These are phyloP conservation scores for Ormosia semicastrata DNA, from an alignment of 306 rosid genomes.

Conservation along the genomic window DNA sequence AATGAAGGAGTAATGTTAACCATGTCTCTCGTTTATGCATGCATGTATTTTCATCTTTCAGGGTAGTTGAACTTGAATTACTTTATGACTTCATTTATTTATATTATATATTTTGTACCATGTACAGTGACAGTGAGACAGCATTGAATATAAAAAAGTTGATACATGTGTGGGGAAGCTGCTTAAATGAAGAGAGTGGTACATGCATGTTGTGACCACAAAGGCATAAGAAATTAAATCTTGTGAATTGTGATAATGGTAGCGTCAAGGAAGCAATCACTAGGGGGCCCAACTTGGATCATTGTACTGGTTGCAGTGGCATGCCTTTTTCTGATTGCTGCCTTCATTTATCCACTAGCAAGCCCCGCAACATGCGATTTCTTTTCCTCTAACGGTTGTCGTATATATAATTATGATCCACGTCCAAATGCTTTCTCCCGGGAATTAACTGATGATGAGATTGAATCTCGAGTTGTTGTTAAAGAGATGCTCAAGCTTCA, in stretches of 20 bases:
- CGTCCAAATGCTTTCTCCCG: conserved; percentile 36
- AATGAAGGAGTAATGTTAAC: neutral
- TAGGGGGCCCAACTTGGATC: conserved; percentile 60
- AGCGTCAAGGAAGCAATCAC: conserved; percentile 49
- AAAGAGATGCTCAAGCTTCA: conserved; percentile 60
- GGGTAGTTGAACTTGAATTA: neutral
- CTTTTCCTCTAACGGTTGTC: conserved; percentile 47
- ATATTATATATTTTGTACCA: neutral
- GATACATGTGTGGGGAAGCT: conserved; percentile 20
- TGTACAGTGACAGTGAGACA: neutral
- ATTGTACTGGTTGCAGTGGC: conserved; percentile 41
- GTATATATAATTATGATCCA: neutral
- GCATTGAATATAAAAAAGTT: neutral
- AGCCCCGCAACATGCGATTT: conserved; percentile 40
- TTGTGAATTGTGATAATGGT: conserved; percentile 51
- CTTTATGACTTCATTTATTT: neutral
- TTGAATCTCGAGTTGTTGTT: conserved; percentile 62
- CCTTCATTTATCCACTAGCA: conserved; percentile 42
- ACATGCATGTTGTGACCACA: conserved; percentile 45
- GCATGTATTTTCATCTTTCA: neutral
- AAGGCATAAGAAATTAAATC: conserved; percentile 19
- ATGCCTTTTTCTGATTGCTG: conserved; percentile 43
- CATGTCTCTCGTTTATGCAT: neutral
- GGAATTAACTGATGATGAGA: conserved; percentile 64
- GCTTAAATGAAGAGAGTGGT: conserved; percentile 42